Percentiles rank a stretch among this genome's conserved stretches.
Conservation (phyloP, 208 protist species). For the Wallacemonas sp. region DNA sequence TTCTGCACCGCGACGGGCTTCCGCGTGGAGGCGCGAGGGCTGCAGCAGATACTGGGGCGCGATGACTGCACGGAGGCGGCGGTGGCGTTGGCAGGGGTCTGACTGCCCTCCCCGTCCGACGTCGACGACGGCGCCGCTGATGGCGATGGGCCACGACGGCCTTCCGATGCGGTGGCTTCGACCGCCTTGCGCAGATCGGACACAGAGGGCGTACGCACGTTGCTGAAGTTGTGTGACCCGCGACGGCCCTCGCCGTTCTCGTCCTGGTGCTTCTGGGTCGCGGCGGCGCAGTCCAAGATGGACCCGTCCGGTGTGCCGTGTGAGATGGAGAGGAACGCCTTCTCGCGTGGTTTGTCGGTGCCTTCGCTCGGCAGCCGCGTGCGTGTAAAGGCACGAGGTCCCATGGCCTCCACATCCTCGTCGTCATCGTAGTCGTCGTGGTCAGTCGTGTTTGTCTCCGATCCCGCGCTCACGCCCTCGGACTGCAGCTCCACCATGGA, state of each 20-base stretch:
- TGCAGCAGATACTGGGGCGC: neutral
- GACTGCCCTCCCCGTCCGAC: neutral
- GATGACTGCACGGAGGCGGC: neutral
- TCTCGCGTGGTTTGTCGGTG: neutral
- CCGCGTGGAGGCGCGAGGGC: neutral
- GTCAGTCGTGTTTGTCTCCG: neutral
- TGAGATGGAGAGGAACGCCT: conserved; percentile 6
- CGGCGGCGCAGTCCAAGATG: neutral
- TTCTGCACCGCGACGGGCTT: conserved; percentile 11
- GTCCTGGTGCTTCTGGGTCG: neutral
- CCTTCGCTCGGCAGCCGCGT: conserved; percentile 7
- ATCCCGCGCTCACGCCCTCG: conserved; percentile 22
- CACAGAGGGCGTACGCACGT: neutral
- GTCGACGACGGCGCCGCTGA: neutral
- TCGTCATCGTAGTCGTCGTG: neutral
- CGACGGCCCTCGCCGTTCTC: neutral
- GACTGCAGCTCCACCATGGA: conserved; percentile 60
- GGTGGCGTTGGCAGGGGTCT: neutral
- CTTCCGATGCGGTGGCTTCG: neutral
- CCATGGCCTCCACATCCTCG: conserved; percentile 6
- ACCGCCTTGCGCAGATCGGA: conserved; percentile 2
- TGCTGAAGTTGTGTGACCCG: neutral
- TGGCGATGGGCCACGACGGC: too few relatives aligned
- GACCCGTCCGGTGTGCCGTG: neutral
- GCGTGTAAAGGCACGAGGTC: conserved; percentile 3